Base-by-base conservation (phyloP, 805 yeast species). In the Myxozyma udenii region DNA sequence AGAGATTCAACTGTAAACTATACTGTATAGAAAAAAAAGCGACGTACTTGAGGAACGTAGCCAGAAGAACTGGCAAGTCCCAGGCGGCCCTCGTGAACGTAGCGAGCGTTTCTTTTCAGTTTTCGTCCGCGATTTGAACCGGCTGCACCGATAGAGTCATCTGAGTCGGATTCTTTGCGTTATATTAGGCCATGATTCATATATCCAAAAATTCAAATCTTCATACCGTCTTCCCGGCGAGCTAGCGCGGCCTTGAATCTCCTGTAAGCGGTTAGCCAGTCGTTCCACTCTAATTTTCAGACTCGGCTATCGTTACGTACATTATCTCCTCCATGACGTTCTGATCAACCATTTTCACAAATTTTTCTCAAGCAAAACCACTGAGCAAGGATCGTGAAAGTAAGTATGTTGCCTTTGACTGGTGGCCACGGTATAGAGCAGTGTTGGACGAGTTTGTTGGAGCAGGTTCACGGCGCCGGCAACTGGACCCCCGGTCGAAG, bases 71-170 rank as follows among this genome's bases (percentile, higher is more conserved):
- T 61, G 3, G 69, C 60, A 2, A 53, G 47, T 4, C 62, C 61
- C 35, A 81, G 66, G 39, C 69, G 68, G 25, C 71, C 74, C 51
- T 77, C 71, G 43, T 78, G 75, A 0, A 80, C 76, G 14, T 64
- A 61, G 7, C 74, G 71, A 6, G 83, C 73, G 1, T 76, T 76
- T 41, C 75, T 74, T 45, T 78, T 74, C 30, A 82, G 69, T 62
- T 81, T 81, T 54, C 77, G 76, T 7, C 85, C 85, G 48, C 85
- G 69, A 60, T 81, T 81, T 0, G 79, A 69, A 1, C 69, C 64
- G 18, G 71, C 68, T 9, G 51, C 61, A 6, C 59, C 63, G 38
- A 61, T 56, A 9, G 60, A 58, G 14, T 66, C 62, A 35, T 65
- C 68, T 6, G 63, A 64, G 35, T 65, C 68, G 4, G 65, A 62